These are phyloP conservation scores for Calonectria multiphialidica DNA, from an alignment of 2,329 filamentous ascomycete species.

Conservation along the genomic window DNA sequence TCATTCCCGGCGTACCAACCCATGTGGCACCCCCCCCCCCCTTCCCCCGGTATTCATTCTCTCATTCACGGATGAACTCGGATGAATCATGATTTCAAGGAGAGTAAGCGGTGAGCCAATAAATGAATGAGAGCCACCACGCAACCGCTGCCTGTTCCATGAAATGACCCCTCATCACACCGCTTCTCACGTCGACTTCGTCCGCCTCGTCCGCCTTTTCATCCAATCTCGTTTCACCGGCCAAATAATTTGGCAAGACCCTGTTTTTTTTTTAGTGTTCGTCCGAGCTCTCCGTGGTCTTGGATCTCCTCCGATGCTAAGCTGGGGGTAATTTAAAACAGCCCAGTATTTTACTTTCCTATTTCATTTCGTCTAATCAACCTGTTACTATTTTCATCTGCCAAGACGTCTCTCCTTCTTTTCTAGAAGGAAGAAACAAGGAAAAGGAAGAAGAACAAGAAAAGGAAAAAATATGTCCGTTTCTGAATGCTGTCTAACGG, in stretches of 20 bases:
- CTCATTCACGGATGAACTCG: too few species aligned
- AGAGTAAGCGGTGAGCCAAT: neutral
- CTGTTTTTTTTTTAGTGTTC: neutral
- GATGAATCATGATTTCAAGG: neutral
- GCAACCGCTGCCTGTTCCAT: neutral
- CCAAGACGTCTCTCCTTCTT: neutral
- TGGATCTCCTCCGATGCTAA: neutral
- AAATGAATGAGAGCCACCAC: neutral
- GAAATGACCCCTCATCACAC: neutral
- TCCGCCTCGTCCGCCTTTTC: neutral
- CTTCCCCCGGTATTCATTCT: too few species aligned
- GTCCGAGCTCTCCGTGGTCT: neutral
- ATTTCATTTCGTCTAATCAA: neutral
- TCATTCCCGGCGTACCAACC: too few species aligned
- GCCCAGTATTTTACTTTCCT: too few species aligned
- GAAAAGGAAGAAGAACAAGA: too few species aligned
- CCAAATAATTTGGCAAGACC: neutral
- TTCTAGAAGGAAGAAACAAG: neutral
- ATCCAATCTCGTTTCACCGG: neutral
- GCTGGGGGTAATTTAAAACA: neutral
- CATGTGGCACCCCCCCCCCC: too few species aligned
- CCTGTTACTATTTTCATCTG: too few species aligned
- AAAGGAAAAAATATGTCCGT: constrained; percentile 17
- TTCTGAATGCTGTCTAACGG: constrained; percentile 47
- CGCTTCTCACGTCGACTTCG: neutral